Conservation (phyloP, 202 grass and related monocot species). For the Miscanthus sacchariflorus region DNA sequence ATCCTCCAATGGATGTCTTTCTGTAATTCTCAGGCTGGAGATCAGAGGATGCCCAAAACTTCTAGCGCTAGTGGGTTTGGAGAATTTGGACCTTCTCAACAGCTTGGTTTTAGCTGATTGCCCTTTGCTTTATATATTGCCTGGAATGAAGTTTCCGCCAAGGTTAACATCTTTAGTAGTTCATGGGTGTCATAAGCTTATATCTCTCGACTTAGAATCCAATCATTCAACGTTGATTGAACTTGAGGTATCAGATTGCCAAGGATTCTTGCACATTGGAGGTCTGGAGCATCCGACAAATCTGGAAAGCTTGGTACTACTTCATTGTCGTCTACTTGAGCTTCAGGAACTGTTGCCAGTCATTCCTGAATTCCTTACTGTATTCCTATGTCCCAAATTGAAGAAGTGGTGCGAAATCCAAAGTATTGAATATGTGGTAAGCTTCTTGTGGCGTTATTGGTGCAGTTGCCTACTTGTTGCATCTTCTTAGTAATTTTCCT, state of each 20-base stretch:
- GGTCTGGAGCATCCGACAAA: neutral
- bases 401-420: conserved; percentile 51
- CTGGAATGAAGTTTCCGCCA: conserved; percentile 22
- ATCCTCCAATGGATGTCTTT: neutral
- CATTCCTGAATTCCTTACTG: conserved; percentile 34
- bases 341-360: conserved; percentile 2
- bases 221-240: neutral
- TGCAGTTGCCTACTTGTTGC: no score
- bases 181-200: conserved; percentile 44
- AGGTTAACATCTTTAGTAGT: conserved; percentile 30
- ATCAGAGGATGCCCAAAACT: conserved; percentile 48
- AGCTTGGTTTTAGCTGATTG: conserved; percentile 48
- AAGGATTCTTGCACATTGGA: conserved; percentile 6
- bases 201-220: conserved; percentile 25
- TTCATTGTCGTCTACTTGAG: conserved; percentile 33
- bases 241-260: conserved; percentile 51
- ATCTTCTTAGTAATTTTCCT: neutral
- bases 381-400: conserved; percentile 48
- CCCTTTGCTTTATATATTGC: conserved; percentile 1
- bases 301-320: conserved; percentile 47
- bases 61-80: neutral
- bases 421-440: conserved; percentile 34
- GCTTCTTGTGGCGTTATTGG: neutral
- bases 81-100: neutral
- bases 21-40: conserved; percentile 33